Evolutionary conservation across 768 basidiomycete species (phyloP).

Genomic region (Chalciporus sphaerocephalus): DNA sequence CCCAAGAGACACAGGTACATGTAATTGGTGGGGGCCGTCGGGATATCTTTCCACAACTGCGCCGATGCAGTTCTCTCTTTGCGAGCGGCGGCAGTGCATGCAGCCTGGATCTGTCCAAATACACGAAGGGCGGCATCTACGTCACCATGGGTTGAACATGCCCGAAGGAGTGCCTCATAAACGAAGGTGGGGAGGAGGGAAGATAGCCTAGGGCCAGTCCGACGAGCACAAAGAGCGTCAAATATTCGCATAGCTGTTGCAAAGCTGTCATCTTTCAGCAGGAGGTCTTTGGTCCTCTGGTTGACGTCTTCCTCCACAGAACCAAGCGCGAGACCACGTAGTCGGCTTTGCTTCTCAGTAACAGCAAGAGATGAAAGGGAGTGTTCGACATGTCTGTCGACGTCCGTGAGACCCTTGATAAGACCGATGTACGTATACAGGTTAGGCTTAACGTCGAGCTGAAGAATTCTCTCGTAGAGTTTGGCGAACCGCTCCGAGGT

Average conservation of each 20-base stretch:
- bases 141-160: slow-evolving; percentile 54
- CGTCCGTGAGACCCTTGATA: slow-evolving; percentile 56
- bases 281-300: slow-evolving; percentile 37
- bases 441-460: slow-evolving; percentile 58
- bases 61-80: neutral
- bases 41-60: neutral
- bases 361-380: slow-evolving; percentile 41
- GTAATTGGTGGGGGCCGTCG: slow-evolving; percentile 29
- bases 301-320: slow-evolving; percentile 16
- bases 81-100: neutral
- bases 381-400: slow-evolving; percentile 61
- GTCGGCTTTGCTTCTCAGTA: slow-evolving; percentile 35
- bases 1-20: slow-evolving; percentile 55
- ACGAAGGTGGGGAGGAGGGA: slow-evolving; percentile 31
- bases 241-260: slow-evolving; percentile 69
- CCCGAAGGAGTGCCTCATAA: slow-evolving; percentile 56
- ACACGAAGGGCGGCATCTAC: slow-evolving; percentile 60
- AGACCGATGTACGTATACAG: slow-evolving; percentile 55
- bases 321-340: slow-evolving; percentile 20
- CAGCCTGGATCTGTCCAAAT: slow-evolving; percentile 57
- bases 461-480: slow-evolving; percentile 70
- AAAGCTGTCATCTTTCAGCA: slow-evolving; percentile 67
- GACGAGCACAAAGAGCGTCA: slow-evolving; percentile 43
- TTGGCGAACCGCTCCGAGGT: slow-evolving; percentile 56
- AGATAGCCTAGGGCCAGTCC: neutral